These are phyloP conservation scores for Cenchrus fungigraminus DNA, from an alignment of 176 grass and related monocot species.

Conservation along the genomic window DNA sequence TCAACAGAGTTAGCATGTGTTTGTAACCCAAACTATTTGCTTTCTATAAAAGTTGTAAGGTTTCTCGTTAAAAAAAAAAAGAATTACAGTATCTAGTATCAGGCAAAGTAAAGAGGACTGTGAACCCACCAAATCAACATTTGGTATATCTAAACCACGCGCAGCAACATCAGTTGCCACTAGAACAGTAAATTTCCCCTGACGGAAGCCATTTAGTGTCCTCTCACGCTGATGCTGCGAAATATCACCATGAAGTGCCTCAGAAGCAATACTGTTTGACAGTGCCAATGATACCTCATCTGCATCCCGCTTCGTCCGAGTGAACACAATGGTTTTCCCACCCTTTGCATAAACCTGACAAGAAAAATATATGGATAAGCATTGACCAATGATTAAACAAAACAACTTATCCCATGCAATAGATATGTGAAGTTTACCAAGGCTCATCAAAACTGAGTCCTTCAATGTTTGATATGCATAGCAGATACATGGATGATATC, in stretches of 20 bases:
- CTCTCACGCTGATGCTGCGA: constrained; percentile 98
- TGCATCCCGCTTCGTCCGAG: constrained; percentile 88
- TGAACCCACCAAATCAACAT: constrained; percentile 90
- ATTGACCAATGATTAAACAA: neutral
- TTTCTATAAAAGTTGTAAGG: too few relatives aligned
- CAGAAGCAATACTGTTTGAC: constrained; percentile 89
- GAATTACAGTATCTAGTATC: constrained; percentile 38
- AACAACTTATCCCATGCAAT: constrained; percentile 9
- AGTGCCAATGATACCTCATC: constrained; percentile 89
- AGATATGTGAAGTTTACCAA: constrained; percentile 4
- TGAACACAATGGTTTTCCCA: constrained; percentile 99
- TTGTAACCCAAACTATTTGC: too few relatives aligned
- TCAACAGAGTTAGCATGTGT: constrained; percentile 24
- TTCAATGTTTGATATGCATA: constrained; percentile 14
- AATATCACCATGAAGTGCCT: constrained; percentile 99
- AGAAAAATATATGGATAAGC: constrained; percentile 31
- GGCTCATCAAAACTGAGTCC: neutral
- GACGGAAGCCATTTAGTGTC: constrained; percentile 91
- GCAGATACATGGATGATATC: neutral
- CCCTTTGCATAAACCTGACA: constrained; percentile 94
- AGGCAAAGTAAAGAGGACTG: constrained; percentile 40
- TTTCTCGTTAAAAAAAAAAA: too few relatives aligned
- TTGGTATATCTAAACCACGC: constrained; percentile 97
- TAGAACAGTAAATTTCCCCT: constrained; percentile 97
- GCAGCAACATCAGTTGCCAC: constrained; percentile 99